Conservation (phyloP, 148 eudicot genomes). For the Silene uniflora region DNA sequence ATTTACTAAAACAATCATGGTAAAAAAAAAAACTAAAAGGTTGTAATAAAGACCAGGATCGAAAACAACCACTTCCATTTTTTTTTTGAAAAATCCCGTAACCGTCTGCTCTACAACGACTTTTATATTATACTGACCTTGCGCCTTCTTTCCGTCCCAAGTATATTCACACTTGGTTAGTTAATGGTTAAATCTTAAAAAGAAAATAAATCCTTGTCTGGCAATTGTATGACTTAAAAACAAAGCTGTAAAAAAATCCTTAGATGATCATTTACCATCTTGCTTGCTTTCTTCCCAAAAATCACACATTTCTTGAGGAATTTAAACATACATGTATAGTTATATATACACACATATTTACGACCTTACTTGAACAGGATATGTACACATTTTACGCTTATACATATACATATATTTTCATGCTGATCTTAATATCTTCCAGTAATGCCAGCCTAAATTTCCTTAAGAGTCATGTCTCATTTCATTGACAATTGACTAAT, state of each 20-base stretch:
- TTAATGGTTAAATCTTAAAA: not conserved
- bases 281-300: conserved; percentile 4
- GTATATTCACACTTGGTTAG: not conserved
- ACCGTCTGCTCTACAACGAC: too few relatives aligned
- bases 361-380: too few relatives aligned
- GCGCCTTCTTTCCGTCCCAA: too few relatives aligned
- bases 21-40: too few relatives aligned
- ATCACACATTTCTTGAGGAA: not conserved
- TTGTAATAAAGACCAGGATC: too few relatives aligned
- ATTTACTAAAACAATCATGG: too few relatives aligned
- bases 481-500: not conserved
- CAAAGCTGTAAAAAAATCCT: conserved; percentile 10
- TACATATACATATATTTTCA: not conserved
- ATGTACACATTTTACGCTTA: too few relatives aligned
- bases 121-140: too few relatives aligned
- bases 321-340: not conserved
- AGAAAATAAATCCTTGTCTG: not conserved
- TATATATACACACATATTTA: not conserved
- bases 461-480: conserved; percentile 1
- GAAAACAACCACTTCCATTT: too few relatives aligned
- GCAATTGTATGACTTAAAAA: not conserved
- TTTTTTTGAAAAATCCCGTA: too few relatives aligned
- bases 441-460: conserved; percentile 8
- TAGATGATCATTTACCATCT: not conserved
- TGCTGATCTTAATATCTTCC: conserved; percentile 5